Base-by-base conservation (phyloP, 768 basidiomycete species). In the Galerina sulciceps region DNA sequence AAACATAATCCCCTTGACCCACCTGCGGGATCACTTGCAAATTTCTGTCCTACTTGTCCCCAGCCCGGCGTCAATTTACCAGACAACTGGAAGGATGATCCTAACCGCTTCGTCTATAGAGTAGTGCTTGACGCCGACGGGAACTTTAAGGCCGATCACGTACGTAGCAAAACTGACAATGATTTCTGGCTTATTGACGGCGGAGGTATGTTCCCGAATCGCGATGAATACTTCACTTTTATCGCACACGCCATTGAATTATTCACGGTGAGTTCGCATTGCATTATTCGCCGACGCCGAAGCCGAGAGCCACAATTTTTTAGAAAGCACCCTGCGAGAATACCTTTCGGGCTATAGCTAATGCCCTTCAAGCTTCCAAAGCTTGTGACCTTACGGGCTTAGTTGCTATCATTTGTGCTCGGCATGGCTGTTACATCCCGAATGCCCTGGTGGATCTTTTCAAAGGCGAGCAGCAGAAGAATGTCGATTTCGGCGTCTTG, bases 31-130 rank as follows among this genome's bases (percentile, higher is more conserved):
- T 44, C 61, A 20, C 17, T 65, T 5, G 55, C 47, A 43, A 48
- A 17, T 4, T 67, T 65, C 15, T 73, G 69, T 48, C 58, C 66
- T 3, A 61, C 68, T 0, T 73, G 72, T 46, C 71, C 67, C 0
- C 72, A 73, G 31, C 62, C 64, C 1, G 67, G 64, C 0, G 54
- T 69, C 10, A 73, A 73, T 57, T 23, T 71, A 6, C 55, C 65
- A 10, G 42, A 44, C 0, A n/a, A 63, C 31, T 71, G 70, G 70
- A 43, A 62, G 38, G 17, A 57, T 9, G 55, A 62, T 18, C 59
- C 4, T 10, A 53, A 60, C 8, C 40, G 43, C 35, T 55, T 35
- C 26, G 54, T 49, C 0, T 59, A 47, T 22, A 14, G 44, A 14
- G 37, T 44, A 14, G 31, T 44, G 1, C 26, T 61, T 26, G 55